Evolutionary conservation across 2,329 filamentous ascomycete genomes (phyloP), one percentile per base, ranked within the genome.

Genomic region (Fusarium musae): DNA sequence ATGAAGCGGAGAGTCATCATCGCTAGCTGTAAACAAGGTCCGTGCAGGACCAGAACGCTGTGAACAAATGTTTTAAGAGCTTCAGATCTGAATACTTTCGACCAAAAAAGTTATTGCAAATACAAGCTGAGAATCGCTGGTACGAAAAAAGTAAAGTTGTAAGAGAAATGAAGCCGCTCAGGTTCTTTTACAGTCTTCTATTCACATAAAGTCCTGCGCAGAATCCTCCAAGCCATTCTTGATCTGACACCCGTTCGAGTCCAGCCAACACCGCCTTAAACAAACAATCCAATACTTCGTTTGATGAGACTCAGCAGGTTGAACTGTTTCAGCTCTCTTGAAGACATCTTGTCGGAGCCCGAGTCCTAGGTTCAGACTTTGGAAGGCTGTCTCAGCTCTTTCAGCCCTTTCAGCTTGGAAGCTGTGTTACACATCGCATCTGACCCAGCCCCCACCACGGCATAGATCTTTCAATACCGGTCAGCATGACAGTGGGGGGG

Each of bases 101-200:
- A 15, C 1, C 0, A 28, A 10, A 28, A 4, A 3, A 3, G 17
- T 10, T 17, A 19, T 28, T 15, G 44, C 1, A 28, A 21, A 3
- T 17, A 21, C 9, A 7, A 28, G 17, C 1, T 28, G 12, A 15
- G 2, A 46, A 28, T 7, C 3, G 28, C 3, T 19, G 4, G 8
- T 5, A 9, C 4, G 6, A 9, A 3, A 0, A 46, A 0, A 5
- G 3, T 30, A 2, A 16, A 15, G 11, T 16, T 6, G 2, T 10
- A 16, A 6, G 1, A 5, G 3, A 3, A 4, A 34, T 11, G 0
- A 23, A 34, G 1, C 21, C 2, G 5, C 15, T 13, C 3, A 30
- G 6, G 5, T 13, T 2, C 15, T 9, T 2, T 17, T 19, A 23
- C 7, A 34, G n/a, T 5, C 13, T 19, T 17, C 2, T 3, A 16